Base-by-base conservation (phyloP, 345 rosid species). In the Melastoma malabathricum region DNA sequence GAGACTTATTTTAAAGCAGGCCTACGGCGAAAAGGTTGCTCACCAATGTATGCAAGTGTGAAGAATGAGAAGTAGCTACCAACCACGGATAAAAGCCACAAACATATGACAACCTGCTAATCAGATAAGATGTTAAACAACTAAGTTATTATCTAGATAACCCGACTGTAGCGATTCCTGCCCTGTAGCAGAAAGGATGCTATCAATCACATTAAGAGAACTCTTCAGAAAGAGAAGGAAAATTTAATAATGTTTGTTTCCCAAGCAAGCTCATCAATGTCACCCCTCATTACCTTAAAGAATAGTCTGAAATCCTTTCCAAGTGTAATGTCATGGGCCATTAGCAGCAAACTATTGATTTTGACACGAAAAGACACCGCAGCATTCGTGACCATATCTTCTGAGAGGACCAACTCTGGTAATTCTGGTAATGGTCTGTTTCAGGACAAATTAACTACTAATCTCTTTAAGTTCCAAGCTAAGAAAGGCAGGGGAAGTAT, bases 41-140 rank as follows among this genome's bases (percentile, higher is more conserved):
- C 63, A 84, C 96, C 96, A 15, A 82, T 79, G 61, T 84, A 90
- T 43, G 83, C 93, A 59, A 90, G 75, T 18, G 94, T 82, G 84
- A 78, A 78, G 78, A 86, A 72, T 15, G 96, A 86, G 60, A 80
- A 76, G 73, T 73, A 84, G 77, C 87, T 73, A 54, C 94, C 94
- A 44, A 78, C 54, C 44, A 82, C 79, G 61, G 96, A 86, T 48
- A 84, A 68, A 59, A 86, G 92, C 98, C 96, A 90, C 31, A 90
- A 74, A 70, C 81, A 78, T 55, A 74, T 70, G 59, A 86, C 98
- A 20, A 90, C 94, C 96, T 86, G 86, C 62, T 55, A 70, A 47
- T 59, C 43, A 50, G 44, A 64, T n/a, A 41, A 25, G 27, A 44
- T 4, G 43, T 44, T 19, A 44, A 14, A 20, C 44, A 19, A 55